Base-by-base conservation (phyloP, 2,329 filamentous ascomycete genomes). In the Cladosporium sp. region DNA sequence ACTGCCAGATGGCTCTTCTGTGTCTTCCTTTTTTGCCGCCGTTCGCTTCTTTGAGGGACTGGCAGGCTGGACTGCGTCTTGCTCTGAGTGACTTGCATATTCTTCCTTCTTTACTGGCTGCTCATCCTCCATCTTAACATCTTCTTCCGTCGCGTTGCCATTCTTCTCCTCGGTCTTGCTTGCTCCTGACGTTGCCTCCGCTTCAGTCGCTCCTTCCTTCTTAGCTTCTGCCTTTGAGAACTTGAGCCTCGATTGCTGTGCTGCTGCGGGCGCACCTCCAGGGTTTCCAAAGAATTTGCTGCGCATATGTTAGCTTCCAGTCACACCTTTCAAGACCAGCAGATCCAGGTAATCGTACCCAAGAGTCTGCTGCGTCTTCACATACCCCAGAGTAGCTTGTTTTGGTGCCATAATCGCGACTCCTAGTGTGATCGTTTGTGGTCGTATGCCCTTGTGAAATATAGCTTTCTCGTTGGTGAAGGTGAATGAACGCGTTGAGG, bases 301-400 rank as follows among this genome's bases (percentile, higher is more conserved):
- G 69, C 67, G 39, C 25, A 43, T 39, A 11, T 46, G 30, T 58
- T 49, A 67, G 62, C 28, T 30, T 34, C 21, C 5, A 11, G 36
- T 58, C 28, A 16, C n/a, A 30, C 26, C 2, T 6, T 14, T 36
- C 59, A 28, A 59, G 59, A 64, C n/a, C 49, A 64, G 78, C 82
- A 78, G 87, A 93, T 91, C 89, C 86, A 78, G 94, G 81, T 72
- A 89, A 92, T 75, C 60, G 36, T 56, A 63, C 60, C 60, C 60
- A 23, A 63, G 60, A 48, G 60, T 63, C 60, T 63, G 60, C 60
- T 56, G 60, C 34, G 60, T 63, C 36, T 63, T 89, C 68, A 94
- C 92, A 81, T 95, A 96, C 93, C 91, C 91, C 78, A 96, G 81
- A 67, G 91, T 96, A 73, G 91, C 88, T 81, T 96, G 92, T 77